Evolutionary conservation across 1,139 yeast genomes (phyloP).

Genomic region (Lodderomyces margitis): DNA sequence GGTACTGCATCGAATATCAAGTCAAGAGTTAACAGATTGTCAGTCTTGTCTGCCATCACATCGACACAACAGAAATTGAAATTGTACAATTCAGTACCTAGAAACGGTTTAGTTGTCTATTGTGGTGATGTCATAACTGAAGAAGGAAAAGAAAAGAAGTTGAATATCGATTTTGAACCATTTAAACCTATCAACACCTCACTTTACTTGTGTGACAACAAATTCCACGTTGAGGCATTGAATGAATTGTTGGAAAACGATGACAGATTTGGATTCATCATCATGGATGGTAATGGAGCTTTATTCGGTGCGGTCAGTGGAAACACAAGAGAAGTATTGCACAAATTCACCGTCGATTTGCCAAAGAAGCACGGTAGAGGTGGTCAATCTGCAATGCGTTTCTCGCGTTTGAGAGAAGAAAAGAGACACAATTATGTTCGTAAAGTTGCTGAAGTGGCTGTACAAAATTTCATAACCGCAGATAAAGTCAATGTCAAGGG

Average conservation of each 20-base stretch:
- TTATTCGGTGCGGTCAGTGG: conserved; percentile 95
- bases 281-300: conserved; percentile 99
- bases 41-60: conserved; percentile 94
- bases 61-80: conserved; percentile 96
- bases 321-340: conserved; percentile 92
- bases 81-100: conserved; percentile 84
- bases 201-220: conserved; percentile 92
- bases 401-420: conserved; percentile 97
- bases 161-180: conserved; percentile 93
- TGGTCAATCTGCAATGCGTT: conserved; percentile 99
- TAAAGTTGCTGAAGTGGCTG: conserved; percentile 97
- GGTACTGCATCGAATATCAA: conserved; percentile 98
- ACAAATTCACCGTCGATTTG: conserved; percentile 93
- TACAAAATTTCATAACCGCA: conserved; percentile 87
- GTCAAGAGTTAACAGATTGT: conserved; percentile 92
- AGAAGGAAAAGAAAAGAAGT: conserved; percentile 95
- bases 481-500: conserved; percentile 96
- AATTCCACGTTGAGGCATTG: conserved; percentile 95
- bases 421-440: conserved; percentile 98
- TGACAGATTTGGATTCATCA: conserved; percentile 93
- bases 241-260: conserved; percentile 92
- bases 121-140: conserved; percentile 98
- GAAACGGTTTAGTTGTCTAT: conserved; percentile 90
- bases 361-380: conserved; percentile 99
- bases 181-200: conserved; percentile 98